Percentiles rank a stretch among this genome's conserved stretches.
These are phyloP conservation scores for Eimeria nieschulzi DNA, from an alignment of 169 alveolate species.

Conservation along the genomic window DNA sequence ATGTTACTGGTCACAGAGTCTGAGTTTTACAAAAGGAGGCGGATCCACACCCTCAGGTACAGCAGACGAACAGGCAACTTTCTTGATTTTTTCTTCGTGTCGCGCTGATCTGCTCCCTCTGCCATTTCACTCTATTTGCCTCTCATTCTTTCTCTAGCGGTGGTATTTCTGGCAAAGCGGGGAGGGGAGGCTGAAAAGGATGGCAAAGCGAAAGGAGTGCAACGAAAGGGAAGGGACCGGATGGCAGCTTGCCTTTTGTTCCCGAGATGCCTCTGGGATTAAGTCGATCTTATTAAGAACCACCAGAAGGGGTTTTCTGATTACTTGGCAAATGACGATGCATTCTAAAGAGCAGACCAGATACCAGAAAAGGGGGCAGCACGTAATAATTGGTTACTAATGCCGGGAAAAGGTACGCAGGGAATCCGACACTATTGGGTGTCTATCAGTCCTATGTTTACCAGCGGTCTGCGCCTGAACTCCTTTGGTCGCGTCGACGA, in stretches of 20 bases:
- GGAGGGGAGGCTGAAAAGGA: neutral
- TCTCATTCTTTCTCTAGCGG: neutral
- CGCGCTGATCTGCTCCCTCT: no score
- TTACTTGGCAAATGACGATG: conserved; percentile 90
- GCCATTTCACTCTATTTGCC: neutral
- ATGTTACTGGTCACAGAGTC: no score
- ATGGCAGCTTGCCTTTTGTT: conserved; percentile 69
- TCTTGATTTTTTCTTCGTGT: no score
- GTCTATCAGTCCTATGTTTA: neutral
- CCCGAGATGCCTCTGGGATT: conserved; percentile 84
- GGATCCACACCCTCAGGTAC: no score
- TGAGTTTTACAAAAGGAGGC: no score
- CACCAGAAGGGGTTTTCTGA: conserved; percentile 87
- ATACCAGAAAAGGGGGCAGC: neutral
- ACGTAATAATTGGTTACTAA: neutral
- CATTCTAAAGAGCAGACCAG: conserved; percentile 86
- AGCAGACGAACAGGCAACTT: no score
- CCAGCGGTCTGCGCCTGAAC: conserved; percentile 90
- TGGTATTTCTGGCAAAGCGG: neutral
- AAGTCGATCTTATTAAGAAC: conserved; percentile 92
- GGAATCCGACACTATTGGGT: neutral
- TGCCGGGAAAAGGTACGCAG: neutral
- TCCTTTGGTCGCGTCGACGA: conserved; percentile 91
- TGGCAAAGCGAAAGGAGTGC: neutral
- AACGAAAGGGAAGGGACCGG: neutral